Evolutionary conservation across 73 alveolate genomes (phyloP).

Genomic region (Paramecium octaurelia): DNA sequence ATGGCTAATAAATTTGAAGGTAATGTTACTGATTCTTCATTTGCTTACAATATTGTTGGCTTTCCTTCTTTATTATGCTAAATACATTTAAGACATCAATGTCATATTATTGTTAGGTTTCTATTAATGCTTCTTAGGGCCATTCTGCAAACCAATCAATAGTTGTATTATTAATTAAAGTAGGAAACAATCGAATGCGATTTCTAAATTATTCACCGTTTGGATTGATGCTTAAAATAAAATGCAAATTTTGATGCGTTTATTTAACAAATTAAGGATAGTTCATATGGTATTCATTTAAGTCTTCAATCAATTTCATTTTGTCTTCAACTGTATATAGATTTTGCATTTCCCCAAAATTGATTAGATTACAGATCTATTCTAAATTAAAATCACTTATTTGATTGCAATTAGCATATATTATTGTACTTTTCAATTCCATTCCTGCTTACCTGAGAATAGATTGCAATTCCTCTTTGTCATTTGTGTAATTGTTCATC

Average conservation of each 20-base stretch:
- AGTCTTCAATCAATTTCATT: conserved; percentile 60
- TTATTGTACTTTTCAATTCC: conserved; percentile 75
- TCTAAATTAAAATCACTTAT: conserved; percentile 32
- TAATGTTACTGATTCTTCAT: conserved; percentile 58
- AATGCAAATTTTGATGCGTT: conserved; percentile 54
- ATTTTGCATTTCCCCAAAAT: conserved; percentile 57
- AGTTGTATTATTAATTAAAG: conserved; percentile 70
- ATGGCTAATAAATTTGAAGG: conserved; percentile 97
- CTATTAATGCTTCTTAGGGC: conserved; percentile 71
- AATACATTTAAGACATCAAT: conserved; percentile 86
- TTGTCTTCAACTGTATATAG: conserved; percentile 60
- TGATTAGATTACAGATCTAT: conserved; percentile 48
- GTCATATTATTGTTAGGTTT: conserved; percentile 45
- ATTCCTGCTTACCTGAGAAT: conserved; percentile 71
- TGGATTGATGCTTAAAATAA: conserved; percentile 65
- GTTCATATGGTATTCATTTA: conserved; percentile 33
- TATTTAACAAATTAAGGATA: conserved; percentile 58
- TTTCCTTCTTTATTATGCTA: conserved; percentile 98
- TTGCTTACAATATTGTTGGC: conserved; percentile 81
- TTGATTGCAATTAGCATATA: conserved; percentile 39
- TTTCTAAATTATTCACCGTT: conserved; percentile 65
- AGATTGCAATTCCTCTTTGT: conserved; percentile 72
- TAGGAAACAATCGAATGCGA: conserved; percentile 66
- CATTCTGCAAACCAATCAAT: conserved; percentile 74
- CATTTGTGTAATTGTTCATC: conserved; percentile 60